Evolutionary conservation across 225 moss, liverwort and hornwort genomes (phyloP).

Genomic region (Thuidium tamariscinum): DNA sequence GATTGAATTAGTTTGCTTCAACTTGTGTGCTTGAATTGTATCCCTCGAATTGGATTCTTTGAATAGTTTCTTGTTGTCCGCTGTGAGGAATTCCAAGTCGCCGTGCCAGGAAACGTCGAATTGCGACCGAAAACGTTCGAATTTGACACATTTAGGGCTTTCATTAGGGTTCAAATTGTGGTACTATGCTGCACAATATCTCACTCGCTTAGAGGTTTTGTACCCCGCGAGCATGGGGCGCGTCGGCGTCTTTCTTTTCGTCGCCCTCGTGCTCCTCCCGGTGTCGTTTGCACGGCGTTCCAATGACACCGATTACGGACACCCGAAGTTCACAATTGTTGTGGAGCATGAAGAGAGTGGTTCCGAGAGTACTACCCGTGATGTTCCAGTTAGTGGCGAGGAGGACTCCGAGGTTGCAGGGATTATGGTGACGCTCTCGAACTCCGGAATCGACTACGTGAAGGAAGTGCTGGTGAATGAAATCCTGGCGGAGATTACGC

Average conservation of each 20-base stretch:
- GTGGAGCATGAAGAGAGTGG: background rate
- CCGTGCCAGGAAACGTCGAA: background rate
- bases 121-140: background rate
- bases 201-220: background rate
- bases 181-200: background rate
- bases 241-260: background rate
- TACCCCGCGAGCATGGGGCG: background rate
- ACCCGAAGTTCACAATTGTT: slow-evolving; percentile 9
- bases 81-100: background rate
- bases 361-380: background rate
- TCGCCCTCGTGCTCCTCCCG: background rate
- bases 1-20: too few relatives aligned
- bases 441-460: slow-evolving; percentile 65
- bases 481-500: slow-evolving; percentile 68
- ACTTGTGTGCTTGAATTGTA: background rate
- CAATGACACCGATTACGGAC: slow-evolving; percentile 5
- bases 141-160: background rate
- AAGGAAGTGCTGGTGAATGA: slow-evolving; percentile 85
- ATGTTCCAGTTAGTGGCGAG: background rate
- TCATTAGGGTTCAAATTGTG: background rate
- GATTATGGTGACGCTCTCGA: slow-evolving; percentile 70
- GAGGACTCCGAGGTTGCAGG: slow-evolving; percentile 31
- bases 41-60: background rate
- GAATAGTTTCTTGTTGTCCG: background rate
- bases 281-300: background rate